These are phyloP conservation scores for Tetrahymena elliotti DNA, from an alignment of 73 alveolate species.

Conservation along the genomic window DNA sequence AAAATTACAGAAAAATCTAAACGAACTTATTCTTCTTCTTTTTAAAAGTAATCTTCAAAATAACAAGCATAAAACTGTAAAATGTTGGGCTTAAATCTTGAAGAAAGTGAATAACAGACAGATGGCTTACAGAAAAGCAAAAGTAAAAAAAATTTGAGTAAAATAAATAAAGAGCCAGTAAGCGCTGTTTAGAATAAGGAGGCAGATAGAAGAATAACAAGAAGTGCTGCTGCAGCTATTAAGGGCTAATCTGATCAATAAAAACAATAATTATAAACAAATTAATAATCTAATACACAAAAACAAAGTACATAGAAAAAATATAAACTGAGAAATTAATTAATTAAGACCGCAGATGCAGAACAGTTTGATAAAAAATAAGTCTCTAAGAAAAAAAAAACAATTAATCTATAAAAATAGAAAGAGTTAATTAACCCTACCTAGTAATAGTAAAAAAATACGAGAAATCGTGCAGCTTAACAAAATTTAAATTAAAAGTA, in stretches of 20 bases:
- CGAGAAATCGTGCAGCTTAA: background rate
- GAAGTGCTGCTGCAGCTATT: background rate
- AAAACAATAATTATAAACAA: background rate
- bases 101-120: background rate
- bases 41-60: background rate
- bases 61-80: background rate
- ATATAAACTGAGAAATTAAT: background rate
- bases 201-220: background rate
- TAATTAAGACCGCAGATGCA: background rate
- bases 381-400: background rate
- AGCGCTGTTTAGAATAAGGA: background rate
- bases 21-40: background rate
- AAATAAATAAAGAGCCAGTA: background rate
- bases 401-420: background rate
- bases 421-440: background rate
- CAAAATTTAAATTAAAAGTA: background rate
- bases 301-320: background rate
- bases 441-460: background rate
- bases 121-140: background rate
- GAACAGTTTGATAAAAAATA: background rate
- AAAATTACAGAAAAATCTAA: background rate
- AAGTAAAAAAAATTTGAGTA: no score
- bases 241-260: background rate
- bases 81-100: background rate
- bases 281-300: background rate